A percentile compares a stretch with the other conserved stretches of the same genome.
These are phyloP conservation scores for Xanthoceras sorbifolium DNA, from an alignment of 345 rosid genomes.

Conservation along the genomic window DNA sequence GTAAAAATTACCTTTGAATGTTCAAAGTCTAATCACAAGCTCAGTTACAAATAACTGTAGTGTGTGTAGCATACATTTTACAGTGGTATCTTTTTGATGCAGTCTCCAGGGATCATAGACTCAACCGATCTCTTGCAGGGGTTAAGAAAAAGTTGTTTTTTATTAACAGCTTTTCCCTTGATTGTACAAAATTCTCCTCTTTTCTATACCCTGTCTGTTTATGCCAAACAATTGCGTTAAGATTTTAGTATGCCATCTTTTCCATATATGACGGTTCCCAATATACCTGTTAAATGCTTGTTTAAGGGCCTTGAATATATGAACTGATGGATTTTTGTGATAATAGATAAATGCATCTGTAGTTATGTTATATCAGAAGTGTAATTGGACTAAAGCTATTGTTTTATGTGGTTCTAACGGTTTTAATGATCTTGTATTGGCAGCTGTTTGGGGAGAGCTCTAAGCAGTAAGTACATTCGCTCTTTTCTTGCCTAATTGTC, in stretches of 20 bases:
- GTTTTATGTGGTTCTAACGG: conserved; percentile 27
- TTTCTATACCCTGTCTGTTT: background rate
- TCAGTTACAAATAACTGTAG: too few species aligned
- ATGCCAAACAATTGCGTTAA: background rate
- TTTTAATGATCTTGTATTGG: conserved; percentile 33
- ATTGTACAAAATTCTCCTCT: background rate
- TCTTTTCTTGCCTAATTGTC: conserved; percentile 5
- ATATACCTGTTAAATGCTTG: too few species aligned
- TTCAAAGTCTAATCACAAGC: too few species aligned
- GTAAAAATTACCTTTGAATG: too few species aligned
- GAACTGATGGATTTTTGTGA: background rate
- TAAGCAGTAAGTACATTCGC: conserved; percentile 56
- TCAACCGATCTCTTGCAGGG: background rate
- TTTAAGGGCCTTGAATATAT: background rate
- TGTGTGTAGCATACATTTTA: too few species aligned
- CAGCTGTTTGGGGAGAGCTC: conserved; percentile 73
- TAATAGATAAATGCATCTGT: background rate
- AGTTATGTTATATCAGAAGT: background rate
- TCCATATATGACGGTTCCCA: background rate
- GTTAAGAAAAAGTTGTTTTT: too few species aligned
- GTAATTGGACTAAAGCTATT: background rate
- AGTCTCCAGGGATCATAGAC: background rate
- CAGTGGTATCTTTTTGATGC: background rate
- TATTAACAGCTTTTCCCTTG: background rate
- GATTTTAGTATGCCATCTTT: background rate